phyloP scores from a whole-genome alignment of 306 rosid genomes.

The Calophaca sinica region DNA sequence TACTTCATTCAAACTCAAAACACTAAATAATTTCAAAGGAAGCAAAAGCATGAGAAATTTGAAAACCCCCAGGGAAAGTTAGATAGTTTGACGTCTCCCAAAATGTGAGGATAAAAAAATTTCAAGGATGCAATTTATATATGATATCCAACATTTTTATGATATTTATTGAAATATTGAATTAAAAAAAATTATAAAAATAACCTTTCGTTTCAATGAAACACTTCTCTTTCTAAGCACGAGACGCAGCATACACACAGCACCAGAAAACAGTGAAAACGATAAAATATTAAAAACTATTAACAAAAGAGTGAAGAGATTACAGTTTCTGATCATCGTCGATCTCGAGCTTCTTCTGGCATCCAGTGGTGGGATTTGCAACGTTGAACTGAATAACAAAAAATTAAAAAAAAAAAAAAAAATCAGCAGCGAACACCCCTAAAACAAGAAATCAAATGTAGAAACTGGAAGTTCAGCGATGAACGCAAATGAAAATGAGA shows the following conservation, averaged over 20 bases:
- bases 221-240: too few species aligned
- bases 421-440: neutral
- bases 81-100: too few species aligned
- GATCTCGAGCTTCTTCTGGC: constrained; percentile 61
- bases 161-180: too few species aligned
- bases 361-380: constrained; percentile 58
- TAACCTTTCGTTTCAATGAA: too few species aligned
- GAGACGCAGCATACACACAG: too few species aligned
- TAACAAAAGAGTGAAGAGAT: neutral
- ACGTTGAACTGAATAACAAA: constrained; percentile 44
- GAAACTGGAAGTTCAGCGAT: neutral
- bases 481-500: neutral
- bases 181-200: too few species aligned
- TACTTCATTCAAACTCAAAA: neutral
- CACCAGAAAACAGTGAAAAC: neutral
- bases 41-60: too few species aligned
- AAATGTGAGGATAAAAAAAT: neutral
- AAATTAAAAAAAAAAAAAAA: neutral
- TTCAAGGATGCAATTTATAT: too few species aligned
- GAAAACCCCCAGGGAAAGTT: too few species aligned
- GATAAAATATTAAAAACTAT: neutral
- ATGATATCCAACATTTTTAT: too few species aligned
- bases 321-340: constrained; percentile 55
- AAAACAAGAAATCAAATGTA: neutral
- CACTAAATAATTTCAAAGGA: too few species aligned